These are phyloP conservation scores for Gynochthodes officinalis DNA, from an alignment of 257 asterid genomes.

Conservation along the genomic window DNA sequence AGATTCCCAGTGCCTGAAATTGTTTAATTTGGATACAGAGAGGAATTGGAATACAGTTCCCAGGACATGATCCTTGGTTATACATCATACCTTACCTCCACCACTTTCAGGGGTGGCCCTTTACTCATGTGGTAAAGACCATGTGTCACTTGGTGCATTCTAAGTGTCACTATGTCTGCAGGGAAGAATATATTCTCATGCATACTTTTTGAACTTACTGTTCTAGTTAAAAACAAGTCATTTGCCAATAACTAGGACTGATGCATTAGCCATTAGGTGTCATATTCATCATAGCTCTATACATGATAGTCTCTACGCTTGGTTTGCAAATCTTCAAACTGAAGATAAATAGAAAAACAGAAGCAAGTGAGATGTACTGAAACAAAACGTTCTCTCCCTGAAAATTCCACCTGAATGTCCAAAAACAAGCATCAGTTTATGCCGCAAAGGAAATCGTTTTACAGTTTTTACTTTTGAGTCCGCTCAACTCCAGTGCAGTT, in stretches of 20 bases:
- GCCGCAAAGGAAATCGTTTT: no score
- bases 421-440: no score
- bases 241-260: background rate
- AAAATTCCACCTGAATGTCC: no score
- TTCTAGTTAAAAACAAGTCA: background rate
- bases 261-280: background rate
- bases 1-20: background rate
- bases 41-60: conserved; percentile 11
- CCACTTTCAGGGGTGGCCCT: background rate
- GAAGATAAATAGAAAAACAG: no score
- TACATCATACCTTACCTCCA: background rate
- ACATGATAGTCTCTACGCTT: no score
- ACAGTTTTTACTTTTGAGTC: no score
- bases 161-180: background rate
- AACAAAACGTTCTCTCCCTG: no score
- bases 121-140: background rate
- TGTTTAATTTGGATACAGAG: background rate
- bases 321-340: no score
- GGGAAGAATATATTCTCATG: background rate
- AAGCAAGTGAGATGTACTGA: no score
- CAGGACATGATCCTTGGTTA: background rate
- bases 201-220: background rate
- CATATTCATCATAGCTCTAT: background rate
- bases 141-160: background rate
- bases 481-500: no score